Evolutionary conservation across 371 early-diverging fungal species (phyloP), one percentile per base, ranked within the genome.

Genomic region (Apophysomyces trapeziformis): DNA sequence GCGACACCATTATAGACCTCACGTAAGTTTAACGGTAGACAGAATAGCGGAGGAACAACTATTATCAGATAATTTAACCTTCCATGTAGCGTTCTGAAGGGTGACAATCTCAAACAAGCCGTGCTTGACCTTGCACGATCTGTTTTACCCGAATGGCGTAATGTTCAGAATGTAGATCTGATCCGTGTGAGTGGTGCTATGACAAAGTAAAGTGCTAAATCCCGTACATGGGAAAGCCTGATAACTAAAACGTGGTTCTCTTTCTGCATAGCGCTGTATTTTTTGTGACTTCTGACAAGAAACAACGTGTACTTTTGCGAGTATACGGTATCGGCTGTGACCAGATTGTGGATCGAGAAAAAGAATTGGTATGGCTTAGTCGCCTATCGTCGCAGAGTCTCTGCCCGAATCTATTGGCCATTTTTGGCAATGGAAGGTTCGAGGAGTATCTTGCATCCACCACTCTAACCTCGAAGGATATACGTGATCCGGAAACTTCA

Each of bases 361-460:
- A 89, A 44, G 96, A 96, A 69, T 78, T 96, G 32, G 82, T 82
- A 36, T 95, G 93, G 92, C 77, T 96, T 35, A 75, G 79, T 50
- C 86, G 89, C 41, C 70, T 96, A 37, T 91, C 94, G 5, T 71
- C 75, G 2, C 66, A 79, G 58, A 61, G 58, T 36, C 72, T 85
- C 57, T 89, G 89, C 0, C 92, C 96, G 1, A 79, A 78, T 14
- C 69, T 96, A n/a, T 75, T 94, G 13, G 93, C 89, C 0, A 85
- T 87, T 7, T 96, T 96, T 69, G 85, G 83, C 32, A 96, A 96
- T 66, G 96, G 96, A 9, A 86, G 96, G 9, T 83, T 96, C 56
- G 96, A 96, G 67, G 83, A 96, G 70, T 96, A 86, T 67, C 78
- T 96, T 5, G 88, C 92, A 41, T 90, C 93, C 16, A 80, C 77